Conservation (phyloP, 2,329 filamentous ascomycete genomes). For the Fusarium sp. region DNA sequence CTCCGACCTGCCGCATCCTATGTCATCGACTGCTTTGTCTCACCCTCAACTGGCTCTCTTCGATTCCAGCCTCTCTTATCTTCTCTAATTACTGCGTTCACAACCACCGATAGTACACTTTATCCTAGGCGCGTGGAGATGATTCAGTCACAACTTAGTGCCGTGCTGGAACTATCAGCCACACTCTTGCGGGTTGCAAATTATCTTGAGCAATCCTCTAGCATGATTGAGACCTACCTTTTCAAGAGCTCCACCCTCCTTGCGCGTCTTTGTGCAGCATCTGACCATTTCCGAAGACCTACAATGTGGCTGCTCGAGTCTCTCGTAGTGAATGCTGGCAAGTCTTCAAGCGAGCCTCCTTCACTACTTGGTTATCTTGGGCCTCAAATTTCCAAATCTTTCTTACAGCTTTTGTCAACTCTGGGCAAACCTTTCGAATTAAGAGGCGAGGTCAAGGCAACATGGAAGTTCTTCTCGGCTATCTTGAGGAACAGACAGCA, state of each 20-base stretch:
- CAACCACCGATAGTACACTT: constrained; percentile 69
- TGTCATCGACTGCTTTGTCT: constrained; percentile 80
- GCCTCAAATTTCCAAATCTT: constrained; percentile 82
- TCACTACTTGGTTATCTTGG: constrained; percentile 93
- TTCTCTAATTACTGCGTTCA: constrained; percentile 65
- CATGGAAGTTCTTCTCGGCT: constrained; percentile 88
- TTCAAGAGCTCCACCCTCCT: constrained; percentile 84
- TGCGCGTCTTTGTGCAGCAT: constrained; percentile 78
- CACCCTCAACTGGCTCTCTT: constrained; percentile 74
- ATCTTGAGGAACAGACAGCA: constrained; percentile 92
- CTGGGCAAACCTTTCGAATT: constrained; percentile 81
- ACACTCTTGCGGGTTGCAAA: constrained; percentile 77
- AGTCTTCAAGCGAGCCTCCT: constrained; percentile 78
- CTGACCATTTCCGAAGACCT: constrained; percentile 72
- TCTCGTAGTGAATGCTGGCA: constrained; percentile 76
- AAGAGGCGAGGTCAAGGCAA: constrained; percentile 70
- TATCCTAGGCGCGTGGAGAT: constrained; percentile 66
- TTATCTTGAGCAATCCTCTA: constrained; percentile 70
- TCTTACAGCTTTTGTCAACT: constrained; percentile 80
- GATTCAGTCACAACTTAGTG: constrained; percentile 70
- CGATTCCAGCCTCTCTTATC: constrained; percentile 81
- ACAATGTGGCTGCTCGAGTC: constrained; percentile 77
- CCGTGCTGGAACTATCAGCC: constrained; percentile 73
- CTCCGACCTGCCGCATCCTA: constrained; percentile 80
- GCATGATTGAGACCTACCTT: constrained; percentile 78